Percentiles rank a stretch among this genome's conserved stretches.
These are phyloP conservation scores for Neonectria magnoliae DNA, from an alignment of 2,329 filamentous ascomycete genomes.

Conservation along the genomic window DNA sequence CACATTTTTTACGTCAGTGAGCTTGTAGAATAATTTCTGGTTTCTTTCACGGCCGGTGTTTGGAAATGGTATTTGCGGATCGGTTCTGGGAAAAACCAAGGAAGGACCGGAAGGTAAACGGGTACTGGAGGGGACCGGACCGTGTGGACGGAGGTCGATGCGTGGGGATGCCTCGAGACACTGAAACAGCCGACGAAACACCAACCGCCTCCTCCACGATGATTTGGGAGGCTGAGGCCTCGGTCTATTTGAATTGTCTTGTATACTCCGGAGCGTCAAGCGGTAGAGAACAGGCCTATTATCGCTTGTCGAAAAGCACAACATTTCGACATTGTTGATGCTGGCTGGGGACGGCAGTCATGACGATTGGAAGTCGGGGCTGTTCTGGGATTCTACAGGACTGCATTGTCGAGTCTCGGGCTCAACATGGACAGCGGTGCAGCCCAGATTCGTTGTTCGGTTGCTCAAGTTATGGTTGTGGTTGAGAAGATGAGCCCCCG, in stretches of 20 bases:
- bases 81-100: conserved; percentile 23
- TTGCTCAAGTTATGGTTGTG: conserved; percentile 5
- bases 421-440: conserved; percentile 15
- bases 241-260: neutral
- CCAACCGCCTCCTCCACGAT: neutral
- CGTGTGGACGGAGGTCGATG: conserved; percentile 1
- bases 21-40: conserved; percentile 41
- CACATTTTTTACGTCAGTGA: conserved; percentile 34
- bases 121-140: conserved; percentile 7
- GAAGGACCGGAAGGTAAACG: conserved; percentile 17
- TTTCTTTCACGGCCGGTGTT: conserved; percentile 39
- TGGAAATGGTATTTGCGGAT: conserved; percentile 29
- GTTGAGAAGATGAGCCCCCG: neutral
- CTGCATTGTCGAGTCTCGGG: conserved; percentile 18
- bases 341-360: neutral
- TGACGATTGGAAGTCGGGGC: neutral
- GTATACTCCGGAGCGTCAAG: neutral
- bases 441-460: conserved; percentile 10
- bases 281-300: neutral
- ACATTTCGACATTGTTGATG: neutral
- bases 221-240: neutral
- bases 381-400: conserved; percentile 5
- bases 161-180: conserved; percentile 4
- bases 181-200: neutral
- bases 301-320: neutral